Evolutionary conservation across 164 flowering plant species (phyloP).

Genomic region (Aristolochia fimbriata): DNA sequence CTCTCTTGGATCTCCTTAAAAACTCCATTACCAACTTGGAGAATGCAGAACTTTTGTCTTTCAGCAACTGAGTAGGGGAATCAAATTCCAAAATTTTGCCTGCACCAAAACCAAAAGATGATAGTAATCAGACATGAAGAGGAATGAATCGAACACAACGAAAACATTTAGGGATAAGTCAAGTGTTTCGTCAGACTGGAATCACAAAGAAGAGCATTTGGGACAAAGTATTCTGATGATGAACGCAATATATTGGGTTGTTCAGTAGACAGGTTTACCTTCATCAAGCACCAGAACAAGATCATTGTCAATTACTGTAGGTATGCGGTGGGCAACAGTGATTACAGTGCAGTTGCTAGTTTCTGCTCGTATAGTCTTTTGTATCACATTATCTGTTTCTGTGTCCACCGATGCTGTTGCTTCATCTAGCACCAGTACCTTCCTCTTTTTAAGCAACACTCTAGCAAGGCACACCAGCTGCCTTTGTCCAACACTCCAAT

Average conservation of each 20-base stretch:
- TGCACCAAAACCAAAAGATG: slow-evolving; percentile 19
- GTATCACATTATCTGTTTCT: slow-evolving; percentile 64
- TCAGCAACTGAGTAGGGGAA: slow-evolving; percentile 44
- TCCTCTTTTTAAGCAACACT: slow-evolving; percentile 53
- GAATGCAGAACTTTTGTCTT: slow-evolving; percentile 45
- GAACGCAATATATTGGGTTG: not conserved
- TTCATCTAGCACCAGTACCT: slow-evolving; percentile 71
- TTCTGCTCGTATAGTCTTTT: slow-evolving; percentile 59
- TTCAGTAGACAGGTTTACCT: slow-evolving; percentile 26
- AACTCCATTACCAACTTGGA: slow-evolving; percentile 62
- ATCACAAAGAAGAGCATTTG: too few relatives aligned
- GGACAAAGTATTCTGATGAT: too few relatives aligned
- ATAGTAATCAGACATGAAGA: too few relatives aligned
- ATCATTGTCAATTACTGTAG: slow-evolving; percentile 70
- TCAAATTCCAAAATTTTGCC: slow-evolving; percentile 66
- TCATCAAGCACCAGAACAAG: slow-evolving; percentile 70
- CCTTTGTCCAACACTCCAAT: slow-evolving; percentile 87
- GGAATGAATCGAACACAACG: too few relatives aligned
- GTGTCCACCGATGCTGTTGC: slow-evolving; percentile 90
- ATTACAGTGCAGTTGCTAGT: slow-evolving; percentile 60
- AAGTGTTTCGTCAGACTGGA: too few relatives aligned
- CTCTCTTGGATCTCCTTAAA: slow-evolving; percentile 40
- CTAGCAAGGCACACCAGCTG: slow-evolving; percentile 80
- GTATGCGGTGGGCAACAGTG: slow-evolving; percentile 80
- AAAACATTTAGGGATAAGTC: too few relatives aligned